Base-by-base conservation (phyloP, 768 basidiomycete genomes). In the Favolaschia claudopus region DNA sequence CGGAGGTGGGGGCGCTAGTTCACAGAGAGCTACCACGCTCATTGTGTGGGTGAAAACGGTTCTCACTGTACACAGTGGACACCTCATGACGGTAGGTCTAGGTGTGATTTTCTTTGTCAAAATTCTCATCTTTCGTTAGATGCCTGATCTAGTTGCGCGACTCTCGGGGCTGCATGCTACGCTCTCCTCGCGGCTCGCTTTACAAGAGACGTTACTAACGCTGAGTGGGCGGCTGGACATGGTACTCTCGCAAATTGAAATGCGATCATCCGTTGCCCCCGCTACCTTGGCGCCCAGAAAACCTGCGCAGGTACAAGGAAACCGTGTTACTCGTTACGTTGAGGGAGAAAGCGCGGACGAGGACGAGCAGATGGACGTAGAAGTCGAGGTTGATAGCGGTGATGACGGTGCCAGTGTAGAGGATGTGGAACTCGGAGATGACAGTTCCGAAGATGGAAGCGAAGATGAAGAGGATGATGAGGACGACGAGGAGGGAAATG, bases 171-270 rank as follows among this genome's bases (percentile, higher is more conserved):
- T 99, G 20, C 93, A 96, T 74, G 78, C 90, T 19, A 89, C 90
- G 6, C 79, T 99, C 36, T 86, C 90, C 3, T 82, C 89, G 29
- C 87, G 97, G 20, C 77, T 97, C 31, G 81, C 88, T 24, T 77
- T 98, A 42, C 92, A 97, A 62, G 89, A 94, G 62, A 92, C 88
- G 55, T 80, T 99, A 19, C 79, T 96, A 10, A 87, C 91, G 2
- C 80, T 99, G 37, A 92, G 88, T 58, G 97, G 97, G 25, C 87
- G 94, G 55, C 81, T 99, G 27, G 96, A 98, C 69, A 92, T 95
- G 80, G 93, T 97, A 22, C 82, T 98, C 45, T 91, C 94, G 0
- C 97, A 99, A 70, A 91, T 98, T 53, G 92, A 96, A 71, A 83
- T 95, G 77, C 86, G 96, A 20, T 86, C 91, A 27, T 86, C 91